Conservation (phyloP, 768 basidiomycete genomes). For the Pisolithus marmoratus region DNA sequence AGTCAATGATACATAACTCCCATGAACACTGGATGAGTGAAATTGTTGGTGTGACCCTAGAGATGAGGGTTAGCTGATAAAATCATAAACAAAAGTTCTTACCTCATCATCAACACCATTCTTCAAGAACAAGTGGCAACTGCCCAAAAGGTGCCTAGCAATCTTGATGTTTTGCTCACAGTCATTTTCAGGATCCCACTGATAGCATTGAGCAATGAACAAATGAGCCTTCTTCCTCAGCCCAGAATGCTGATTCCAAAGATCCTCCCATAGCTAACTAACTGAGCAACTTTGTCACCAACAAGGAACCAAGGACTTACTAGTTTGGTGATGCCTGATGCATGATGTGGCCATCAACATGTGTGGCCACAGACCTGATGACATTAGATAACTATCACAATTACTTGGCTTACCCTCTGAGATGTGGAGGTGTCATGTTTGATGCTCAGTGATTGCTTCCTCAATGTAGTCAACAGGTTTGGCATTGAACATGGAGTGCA, state of each 20-base stretch:
- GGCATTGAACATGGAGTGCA: not conserved
- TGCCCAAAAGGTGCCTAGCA: not conserved
- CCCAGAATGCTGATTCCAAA: not conserved
- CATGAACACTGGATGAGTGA: constrained; percentile 1
- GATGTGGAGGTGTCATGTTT: not conserved
- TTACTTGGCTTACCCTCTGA: not conserved
- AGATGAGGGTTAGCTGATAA: not conserved
- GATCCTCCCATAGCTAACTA: constrained; percentile 4
- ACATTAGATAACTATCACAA: too few relatives aligned
- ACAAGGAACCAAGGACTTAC: not conserved
- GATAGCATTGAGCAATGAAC: not conserved
- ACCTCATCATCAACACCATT: not conserved
- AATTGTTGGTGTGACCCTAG: constrained; percentile 7
- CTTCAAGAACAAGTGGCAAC: not conserved
- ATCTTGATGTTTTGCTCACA: not conserved
- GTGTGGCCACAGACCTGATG: not conserved
- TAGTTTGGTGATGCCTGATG: not conserved
- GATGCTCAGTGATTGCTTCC: not conserved
- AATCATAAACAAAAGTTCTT: not conserved
- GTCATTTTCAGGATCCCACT: constrained; percentile 4
- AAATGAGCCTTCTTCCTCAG: constrained; percentile 1
- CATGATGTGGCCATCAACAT: not conserved
- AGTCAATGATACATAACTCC: constrained; percentile 5
- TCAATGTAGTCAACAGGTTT: not conserved
- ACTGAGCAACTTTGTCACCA: not conserved